phyloP scores from a whole-genome alignment of 306 rosid genomes.

The Cucumis melo region DNA sequence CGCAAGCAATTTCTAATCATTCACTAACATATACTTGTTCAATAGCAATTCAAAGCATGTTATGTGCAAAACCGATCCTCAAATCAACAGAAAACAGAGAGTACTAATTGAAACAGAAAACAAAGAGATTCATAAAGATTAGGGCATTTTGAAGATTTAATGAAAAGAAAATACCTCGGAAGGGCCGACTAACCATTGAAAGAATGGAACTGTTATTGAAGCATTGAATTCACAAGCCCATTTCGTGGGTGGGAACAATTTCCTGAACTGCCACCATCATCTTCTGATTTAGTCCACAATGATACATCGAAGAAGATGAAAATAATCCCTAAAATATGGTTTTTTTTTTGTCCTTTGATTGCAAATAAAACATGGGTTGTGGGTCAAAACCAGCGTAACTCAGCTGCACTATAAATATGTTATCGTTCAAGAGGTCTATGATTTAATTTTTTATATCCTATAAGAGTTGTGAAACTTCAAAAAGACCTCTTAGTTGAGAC shows the following conservation, averaged over 20 bases:
- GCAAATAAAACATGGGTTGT: too few species aligned
- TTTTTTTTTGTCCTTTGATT: too few species aligned
- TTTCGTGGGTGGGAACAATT: constrained; percentile 83
- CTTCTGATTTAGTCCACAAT: neutral
- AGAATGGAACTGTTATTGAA: constrained; percentile 80
- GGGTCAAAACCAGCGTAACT: too few species aligned
- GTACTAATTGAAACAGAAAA: neutral
- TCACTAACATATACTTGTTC: neutral
- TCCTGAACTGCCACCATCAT: constrained; percentile 50
- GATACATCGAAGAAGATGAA: neutral
- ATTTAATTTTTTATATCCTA: too few species aligned
- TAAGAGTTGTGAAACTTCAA: too few species aligned
- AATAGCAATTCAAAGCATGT: neutral
- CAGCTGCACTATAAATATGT: too few species aligned
- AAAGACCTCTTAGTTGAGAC: too few species aligned
- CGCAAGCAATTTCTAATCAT: neutral
- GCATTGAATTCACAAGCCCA: constrained; percentile 99
- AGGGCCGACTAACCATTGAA: constrained; percentile 94
- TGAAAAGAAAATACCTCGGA: constrained; percentile 46
- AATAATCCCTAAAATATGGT: neutral
- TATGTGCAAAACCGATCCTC: neutral
- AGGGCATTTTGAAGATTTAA: neutral
- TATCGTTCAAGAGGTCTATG: too few species aligned
- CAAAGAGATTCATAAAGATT: neutral
- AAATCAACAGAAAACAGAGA: neutral